Base-by-base conservation (phyloP, 148 eudicot species). In the Bassia scoparia region DNA sequence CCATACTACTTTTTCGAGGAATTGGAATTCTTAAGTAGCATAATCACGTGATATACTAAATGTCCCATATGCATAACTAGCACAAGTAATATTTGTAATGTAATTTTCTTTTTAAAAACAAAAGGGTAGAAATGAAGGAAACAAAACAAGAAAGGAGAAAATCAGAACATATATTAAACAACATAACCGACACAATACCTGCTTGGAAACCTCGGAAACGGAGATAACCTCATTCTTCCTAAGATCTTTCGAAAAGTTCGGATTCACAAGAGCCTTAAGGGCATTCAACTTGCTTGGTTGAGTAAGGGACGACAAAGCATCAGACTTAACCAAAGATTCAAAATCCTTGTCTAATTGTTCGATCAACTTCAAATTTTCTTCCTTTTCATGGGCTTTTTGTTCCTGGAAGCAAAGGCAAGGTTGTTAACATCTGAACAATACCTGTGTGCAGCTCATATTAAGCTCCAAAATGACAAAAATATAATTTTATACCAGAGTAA, bases 291-390 rank as follows among this genome's bases (percentile, higher is more conserved):
- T 89, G 74, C 69, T 69, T 70, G 94, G 94, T 80, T 87, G 90
- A 49, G 94, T 87, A 80, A 87, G 80, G 38, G 94, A 80, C 27
- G 87, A 76, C 78, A 93, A 76, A 10, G 92, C 90, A 66, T 82
- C 73, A 43, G 97, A 91, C 74, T 91, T 86, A 69, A 86, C 89
- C 72, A 92, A 54, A 29, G 97, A 87, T 71, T 87, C 75, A 68
- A 92, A 96, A 52, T 90, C 83, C 67, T 87, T 86, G 83, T 96
- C 97, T 87, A 96, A 74, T 64, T 96, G 82, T 4, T 88, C 92
- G 69, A 84, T 74, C 70, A 87, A 68, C 77, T 87, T 73, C 65
- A 83, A 92, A 79, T 84, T 89, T 86, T 96, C 97, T 87, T 96
- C 97, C 74, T 92, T 96, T 18, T 90, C 97, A 82, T 81, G 89